phyloP scores from a whole-genome alignment of 2,329 filamentous ascomycete species.

The Monilinia fructigena region DNA sequence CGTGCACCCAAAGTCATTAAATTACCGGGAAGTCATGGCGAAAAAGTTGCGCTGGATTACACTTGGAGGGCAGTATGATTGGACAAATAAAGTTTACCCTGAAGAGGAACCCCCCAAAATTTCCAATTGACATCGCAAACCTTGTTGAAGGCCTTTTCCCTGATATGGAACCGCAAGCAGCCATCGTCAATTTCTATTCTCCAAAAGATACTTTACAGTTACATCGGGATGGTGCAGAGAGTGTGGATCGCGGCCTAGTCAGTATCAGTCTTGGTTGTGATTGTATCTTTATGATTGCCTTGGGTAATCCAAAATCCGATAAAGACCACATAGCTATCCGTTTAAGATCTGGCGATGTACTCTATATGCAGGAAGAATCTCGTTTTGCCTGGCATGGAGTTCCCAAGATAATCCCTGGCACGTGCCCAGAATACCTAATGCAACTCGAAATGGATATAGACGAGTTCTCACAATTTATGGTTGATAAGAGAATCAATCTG shows the following conservation, averaged over 20 bases:
- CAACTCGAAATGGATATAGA: slow-evolving; percentile 64
- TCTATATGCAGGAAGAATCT: slow-evolving; percentile 81
- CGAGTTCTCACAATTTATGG: slow-evolving; percentile 85
- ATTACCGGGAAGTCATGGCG: slow-evolving; percentile 66
- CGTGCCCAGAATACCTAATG: slow-evolving; percentile 72
- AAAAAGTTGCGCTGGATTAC: slow-evolving; percentile 91
- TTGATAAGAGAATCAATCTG: slow-evolving; percentile 80
- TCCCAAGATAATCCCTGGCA: slow-evolving; percentile 76
- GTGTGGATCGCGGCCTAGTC: slow-evolving; percentile 72
- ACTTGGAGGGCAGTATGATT: slow-evolving; percentile 93
- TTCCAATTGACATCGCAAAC: slow-evolving; percentile 69
- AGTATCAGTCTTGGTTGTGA: slow-evolving; percentile 91
- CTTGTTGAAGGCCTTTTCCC: slow-evolving; percentile 73
- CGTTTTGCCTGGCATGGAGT: slow-evolving; percentile 95
- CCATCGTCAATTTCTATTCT: slow-evolving; percentile 90
- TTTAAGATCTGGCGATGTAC: slow-evolving; percentile 79
- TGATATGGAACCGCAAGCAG: slow-evolving; percentile 75
- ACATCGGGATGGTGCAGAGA: slow-evolving; percentile 91
- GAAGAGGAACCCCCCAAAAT: slow-evolving; percentile 64
- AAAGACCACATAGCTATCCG: slow-evolving; percentile 59
- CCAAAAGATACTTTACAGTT: slow-evolving; percentile 89
- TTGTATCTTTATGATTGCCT: slow-evolving; percentile 79
- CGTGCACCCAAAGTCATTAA: slow-evolving; percentile 69
- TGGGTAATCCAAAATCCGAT: slow-evolving; percentile 39
- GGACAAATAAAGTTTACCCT: slow-evolving; percentile 85